Evolutionary conservation across 768 basidiomycete species (phyloP), one percentile per base, ranked within the genome.

Genomic region (Lactarius trivialis): DNA sequence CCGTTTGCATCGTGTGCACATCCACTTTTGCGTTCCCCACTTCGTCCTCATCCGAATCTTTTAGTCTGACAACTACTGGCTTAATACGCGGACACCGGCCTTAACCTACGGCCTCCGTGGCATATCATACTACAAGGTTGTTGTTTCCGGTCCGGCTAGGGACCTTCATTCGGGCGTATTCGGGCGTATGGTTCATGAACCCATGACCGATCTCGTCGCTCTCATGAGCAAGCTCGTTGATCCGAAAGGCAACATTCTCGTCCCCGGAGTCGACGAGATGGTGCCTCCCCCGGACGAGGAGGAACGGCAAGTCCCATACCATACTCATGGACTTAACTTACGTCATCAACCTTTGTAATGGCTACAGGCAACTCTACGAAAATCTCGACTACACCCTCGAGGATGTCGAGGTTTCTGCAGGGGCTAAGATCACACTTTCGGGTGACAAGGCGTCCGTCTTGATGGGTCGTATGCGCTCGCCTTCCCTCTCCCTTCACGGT

Each of bases 61-160:
- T 37, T 68, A 91, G 89, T 88, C 86, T 36, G 95, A 97, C 74
- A 96, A 95, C 76, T 96, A 95, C 75, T 97, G 95, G 95, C 75
- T 92, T 55, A 91, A 91, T 73, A 83, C 83, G 0, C 85, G 88
- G 49, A 91, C 87, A 3, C 90, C 90, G 0, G 85, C 81, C 41
- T 72, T 92, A 58, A 96, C 93, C 0, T 95, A 94, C 68, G 93
- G 93, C 61, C 82, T 95, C 28, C 88, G 94, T 53, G 94, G 94
- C 9, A 76, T 97, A 55, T 80, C 85, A 41, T 98, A 97, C 79
- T 94, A 88, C 81, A 87, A 85, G 66, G 76, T 93, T 65, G 84
- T 83, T 32, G 76, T 98, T 56, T 79, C 86, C 4, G 96, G 96
- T 4, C 95, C 96, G 4, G 85, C 78, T 21, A 80, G 87, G 49